Base-by-base conservation (phyloP, 345 rosid species). In the Moricandia arvensis region DNA sequence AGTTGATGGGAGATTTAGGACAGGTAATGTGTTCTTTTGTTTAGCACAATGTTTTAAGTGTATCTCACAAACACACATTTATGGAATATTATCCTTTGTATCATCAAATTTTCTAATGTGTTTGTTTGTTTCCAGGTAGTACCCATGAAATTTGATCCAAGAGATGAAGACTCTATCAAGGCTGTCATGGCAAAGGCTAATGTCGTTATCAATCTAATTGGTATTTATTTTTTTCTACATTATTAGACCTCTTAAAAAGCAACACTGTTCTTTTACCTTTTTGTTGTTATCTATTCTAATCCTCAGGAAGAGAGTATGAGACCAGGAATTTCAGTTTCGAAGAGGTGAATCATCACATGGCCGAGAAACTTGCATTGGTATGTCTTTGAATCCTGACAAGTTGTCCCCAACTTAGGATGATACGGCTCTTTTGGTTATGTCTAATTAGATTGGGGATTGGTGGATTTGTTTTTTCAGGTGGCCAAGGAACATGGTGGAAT, bases 151-250 rank as follows among this genome's bases (percentile, higher is more conserved):
- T 96, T 81, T 59, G 82, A 93, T 80, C 96, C 96, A 55, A 87
- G 97, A 79, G 97, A 96, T 75, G 99, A 96, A 79, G 77, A 77
- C 79, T 93, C 98, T 2, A 84, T 96, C 69, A 96, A 96, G 84
- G 98, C 99, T 78, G 97, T 87, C 59, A 90, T 96, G 98, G 98
- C 99, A 33, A 96, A 96, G 86, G 99, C 99, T 69, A 96, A 96
- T 79, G 95, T 93, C 29, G 96, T 96, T 54, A 88, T 96, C 83
- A 96, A 93, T 84, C 98, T 96, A 62, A 88, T 96, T 33, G 99
- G 99, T 93, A 86, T 9, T 17, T 41, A 21, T 18, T 37, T 51
- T 4, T 35, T 34, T 30, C 31, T 54, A 58, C 49, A 66, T n/a
- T n/a, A n/a, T n/a, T n/a, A n/a, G n/a, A n/a, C n/a, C 37, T 31